Evolutionary conservation across 305 asterid species (phyloP), one percentile per base, ranked within the genome.

Genomic region (Fraxinus greggii): DNA sequence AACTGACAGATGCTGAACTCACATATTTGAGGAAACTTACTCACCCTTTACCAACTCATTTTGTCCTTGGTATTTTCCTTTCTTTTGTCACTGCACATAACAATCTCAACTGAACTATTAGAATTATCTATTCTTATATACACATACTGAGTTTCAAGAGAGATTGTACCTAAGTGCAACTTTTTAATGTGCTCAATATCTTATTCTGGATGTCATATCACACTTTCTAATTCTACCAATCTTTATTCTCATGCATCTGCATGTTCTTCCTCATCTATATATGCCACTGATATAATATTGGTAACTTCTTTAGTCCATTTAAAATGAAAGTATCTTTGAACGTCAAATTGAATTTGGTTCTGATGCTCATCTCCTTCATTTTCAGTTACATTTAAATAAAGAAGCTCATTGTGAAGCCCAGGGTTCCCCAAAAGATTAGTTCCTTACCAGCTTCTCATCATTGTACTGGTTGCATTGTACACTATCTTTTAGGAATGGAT

Each of bases 1-100:
- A 91, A 89, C 92, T 96, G 83, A 89, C 85, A 74, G 94, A 93
- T 86, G 86, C 84, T n/a, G 99, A 96, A 85, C 93, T 96, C 79
- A 96, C 98, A 13, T 88, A 92, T 87, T 86, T 96, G 83, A 88
- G 98, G 93, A 92, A 86, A 87, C 91, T 88, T 84, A 93, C 99
- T 85, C 94, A 87, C 79, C 86, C 92, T 86, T 87, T 94, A 77
- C 98, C 99, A 2, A 92, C 97, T 84, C 99, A 94, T 90, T 96
- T 94, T 86, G 99, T 93, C 82, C 97, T 96, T 75, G 99, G 99
- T 94, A 88, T 63, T 77, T n/a, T 81, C 70, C 72, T 78, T 67
- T 81, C 85, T 76, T 80, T 67, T 67, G 42, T 76, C 84, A 10
- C 8, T 59, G 65, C 73, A 33, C 42, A 72, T 67, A 29, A 4